A percentile compares a stretch with the other conserved stretches of the same genome.
These are phyloP conservation scores for Grifola frondosa DNA, from an alignment of 1,284 basidiomycete species.

Conservation along the genomic window DNA sequence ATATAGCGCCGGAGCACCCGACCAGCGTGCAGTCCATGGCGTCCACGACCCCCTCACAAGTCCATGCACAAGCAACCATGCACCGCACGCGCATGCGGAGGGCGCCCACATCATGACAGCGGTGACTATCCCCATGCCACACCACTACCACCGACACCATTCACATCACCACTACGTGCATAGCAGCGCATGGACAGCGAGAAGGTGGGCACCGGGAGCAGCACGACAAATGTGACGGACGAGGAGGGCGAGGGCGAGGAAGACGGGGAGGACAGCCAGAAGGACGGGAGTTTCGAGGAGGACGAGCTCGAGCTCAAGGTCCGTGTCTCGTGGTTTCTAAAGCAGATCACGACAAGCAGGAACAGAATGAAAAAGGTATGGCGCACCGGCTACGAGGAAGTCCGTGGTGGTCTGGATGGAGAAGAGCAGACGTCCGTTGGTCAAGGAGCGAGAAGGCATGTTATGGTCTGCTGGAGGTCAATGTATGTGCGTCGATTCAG, in stretches of 20 bases:
- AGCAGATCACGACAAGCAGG: too few relatives aligned
- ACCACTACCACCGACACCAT: conserved; percentile 17
- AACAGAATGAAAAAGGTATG: too few relatives aligned
- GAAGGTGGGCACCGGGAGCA: conserved; percentile 13
- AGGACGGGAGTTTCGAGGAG: conserved; percentile 11
- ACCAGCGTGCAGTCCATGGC: conserved; percentile 5
- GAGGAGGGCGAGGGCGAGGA: conserved; percentile 16
- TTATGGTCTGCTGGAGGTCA: too few relatives aligned
- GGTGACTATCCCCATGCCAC: conserved; percentile 23
- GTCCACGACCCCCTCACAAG: conserved; percentile 6
- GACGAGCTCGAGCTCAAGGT: too few relatives aligned
- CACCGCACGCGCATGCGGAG: conserved; percentile 2
- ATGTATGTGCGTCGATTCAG: too few relatives aligned
- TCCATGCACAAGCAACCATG: conserved; percentile 6
- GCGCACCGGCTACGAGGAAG: too few relatives aligned
- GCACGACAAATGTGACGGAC: conserved; percentile 10
- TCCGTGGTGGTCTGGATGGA: too few relatives aligned
- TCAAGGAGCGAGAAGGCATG: too few relatives aligned
- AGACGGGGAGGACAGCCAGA: conserved; percentile 18
- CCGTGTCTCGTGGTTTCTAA: too few relatives aligned
- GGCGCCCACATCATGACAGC: conserved; percentile 27
- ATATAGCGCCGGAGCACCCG: too few relatives aligned
- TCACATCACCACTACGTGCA: conserved; percentile 9
- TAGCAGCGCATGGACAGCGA: conserved; percentile 10
- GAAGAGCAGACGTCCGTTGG: too few relatives aligned